Base-by-base conservation (phyloP, 768 basidiomycete genomes). In the Hericium coralloides region DNA sequence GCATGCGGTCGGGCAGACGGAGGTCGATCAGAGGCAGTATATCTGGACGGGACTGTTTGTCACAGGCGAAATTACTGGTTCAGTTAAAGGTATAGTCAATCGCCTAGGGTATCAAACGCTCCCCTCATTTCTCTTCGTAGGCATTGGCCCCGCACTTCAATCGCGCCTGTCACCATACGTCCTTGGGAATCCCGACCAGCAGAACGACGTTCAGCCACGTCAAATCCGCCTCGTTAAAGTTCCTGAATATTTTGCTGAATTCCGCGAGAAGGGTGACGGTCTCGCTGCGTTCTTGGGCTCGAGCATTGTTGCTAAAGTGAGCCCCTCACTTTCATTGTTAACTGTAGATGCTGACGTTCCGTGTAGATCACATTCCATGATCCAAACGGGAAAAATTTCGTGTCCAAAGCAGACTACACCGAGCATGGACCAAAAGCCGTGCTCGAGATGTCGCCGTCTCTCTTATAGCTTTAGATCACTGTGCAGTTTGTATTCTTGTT, bases 241-340 rank as follows among this genome's bases (percentile, higher is more conserved):
- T 8, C 92, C 93, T 0, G 92, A 95, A 36, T 95, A 94, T 69
- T 97, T 92, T 67, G 85, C 88, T 8, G 92, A 95, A 67, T 97
- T 89, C 65, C 77, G 90, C 56, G 89, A 92, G 52, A 89, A 83
- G 47, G 92, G 91, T 2, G 89, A 92, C 54, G 86, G 86, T 2
- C 74, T 85, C 39, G 86, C 89, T 4, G 83, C 86, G 12, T 94
- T 92, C 74, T 71, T 94, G 56, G 92, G 92, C 1, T 76, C 83
- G 17, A 86, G 85, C 62, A 91, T 94, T 60, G 79, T 85, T n/a
- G 92, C 89, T 6, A 94, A 93, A 77, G 92, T 89, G 53, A 38
- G 52, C 43, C 15, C 5, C 10, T 37, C 41, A 10, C 47, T 55
- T 53, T 9, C 18, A 12, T 25, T 5, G 14, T n/a, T 41, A 8